phyloP scores from a whole-genome alignment of 2,329 filamentous ascomycete genomes.

The Bretziella fagacearum region DNA sequence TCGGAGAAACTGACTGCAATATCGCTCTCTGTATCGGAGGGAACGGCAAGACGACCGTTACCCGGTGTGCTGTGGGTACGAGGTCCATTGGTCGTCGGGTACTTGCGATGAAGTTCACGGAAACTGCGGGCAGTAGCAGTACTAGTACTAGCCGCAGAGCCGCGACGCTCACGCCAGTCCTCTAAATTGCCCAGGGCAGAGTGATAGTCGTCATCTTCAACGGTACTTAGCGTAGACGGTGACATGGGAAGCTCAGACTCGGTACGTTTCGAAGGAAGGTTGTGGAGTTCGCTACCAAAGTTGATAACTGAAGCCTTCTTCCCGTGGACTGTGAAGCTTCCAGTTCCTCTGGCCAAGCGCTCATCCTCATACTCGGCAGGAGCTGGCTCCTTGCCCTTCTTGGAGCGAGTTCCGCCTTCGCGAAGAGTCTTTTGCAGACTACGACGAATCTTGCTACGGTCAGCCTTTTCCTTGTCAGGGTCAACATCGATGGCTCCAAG shows the following conservation, averaged over 20 bases:
- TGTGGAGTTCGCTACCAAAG: slow-evolving; percentile 84
- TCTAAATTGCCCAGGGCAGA: slow-evolving; percentile 31
- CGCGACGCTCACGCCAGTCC: slow-evolving; percentile 34
- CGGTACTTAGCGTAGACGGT: slow-evolving; percentile 20
- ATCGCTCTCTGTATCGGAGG: slow-evolving; percentile 44
- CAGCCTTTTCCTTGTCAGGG: slow-evolving; percentile 29
- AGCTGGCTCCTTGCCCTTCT: slow-evolving; percentile 50
- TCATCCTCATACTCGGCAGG: slow-evolving; percentile 35
- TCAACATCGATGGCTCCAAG: slow-evolving; percentile 13
- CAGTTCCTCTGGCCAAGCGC: slow-evolving; percentile 58
- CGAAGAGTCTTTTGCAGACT: slow-evolving; percentile 81
- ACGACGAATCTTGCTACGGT: slow-evolving; percentile 56
- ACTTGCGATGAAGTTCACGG: slow-evolving; percentile 43
- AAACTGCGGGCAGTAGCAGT: slow-evolving; percentile 51
- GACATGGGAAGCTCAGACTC: slow-evolving; percentile 24
- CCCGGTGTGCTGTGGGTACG: slow-evolving; percentile 23
- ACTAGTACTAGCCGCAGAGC: slow-evolving; percentile 46
- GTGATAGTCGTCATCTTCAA: slow-evolving; percentile 33
- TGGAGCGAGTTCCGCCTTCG: slow-evolving; percentile 56
- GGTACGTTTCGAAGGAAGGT: slow-evolving; percentile 47
- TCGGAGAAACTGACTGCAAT: slow-evolving; percentile 43
- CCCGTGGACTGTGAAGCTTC: slow-evolving; percentile 89
- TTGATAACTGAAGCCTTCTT: slow-evolving; percentile 96
- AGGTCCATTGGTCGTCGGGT: slow-evolving; percentile 34
- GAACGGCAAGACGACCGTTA: slow-evolving; percentile 28